Evolutionary conservation across 805 yeast genomes (phyloP).

Genomic region (Nakazawaea ishiwadae): DNA sequence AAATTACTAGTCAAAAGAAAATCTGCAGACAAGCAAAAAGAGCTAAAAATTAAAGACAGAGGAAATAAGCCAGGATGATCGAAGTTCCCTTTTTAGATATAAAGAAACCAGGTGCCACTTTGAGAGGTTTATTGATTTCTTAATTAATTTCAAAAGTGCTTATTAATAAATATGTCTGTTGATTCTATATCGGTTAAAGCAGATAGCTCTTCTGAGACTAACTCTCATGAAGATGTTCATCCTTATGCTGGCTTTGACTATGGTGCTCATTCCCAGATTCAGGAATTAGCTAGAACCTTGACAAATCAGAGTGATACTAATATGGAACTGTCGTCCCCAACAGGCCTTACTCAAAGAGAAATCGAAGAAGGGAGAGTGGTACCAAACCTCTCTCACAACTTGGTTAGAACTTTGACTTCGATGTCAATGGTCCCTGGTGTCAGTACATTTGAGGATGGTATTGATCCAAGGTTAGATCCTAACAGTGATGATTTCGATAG

Average conservation of each 20-base stretch:
- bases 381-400: constrained; percentile 13
- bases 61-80: no score
- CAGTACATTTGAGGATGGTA: constrained; percentile 27
- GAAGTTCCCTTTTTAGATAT: no score
- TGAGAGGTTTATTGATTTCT: no score
- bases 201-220: constrained; percentile 5
- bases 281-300: constrained; percentile 37
- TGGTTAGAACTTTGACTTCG: constrained; percentile 36
- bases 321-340: neutral
- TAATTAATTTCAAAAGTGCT: no score
- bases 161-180: no score
- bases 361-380: constrained; percentile 8
- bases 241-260: constrained; percentile 34
- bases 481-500: constrained; percentile 52
- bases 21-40: no score
- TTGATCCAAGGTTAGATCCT: constrained; percentile 52
- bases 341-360: constrained; percentile 8
- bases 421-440: constrained; percentile 52
- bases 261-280: constrained; percentile 27
- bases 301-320: constrained; percentile 18
- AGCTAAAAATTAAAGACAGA: no score
- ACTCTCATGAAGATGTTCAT: constrained; percentile 12
- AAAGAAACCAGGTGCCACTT: no score
- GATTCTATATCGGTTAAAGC: constrained; percentile 24
- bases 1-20: no score